phyloP scores from a whole-genome alignment of 345 rosid species.

The Brassica nigra region DNA sequence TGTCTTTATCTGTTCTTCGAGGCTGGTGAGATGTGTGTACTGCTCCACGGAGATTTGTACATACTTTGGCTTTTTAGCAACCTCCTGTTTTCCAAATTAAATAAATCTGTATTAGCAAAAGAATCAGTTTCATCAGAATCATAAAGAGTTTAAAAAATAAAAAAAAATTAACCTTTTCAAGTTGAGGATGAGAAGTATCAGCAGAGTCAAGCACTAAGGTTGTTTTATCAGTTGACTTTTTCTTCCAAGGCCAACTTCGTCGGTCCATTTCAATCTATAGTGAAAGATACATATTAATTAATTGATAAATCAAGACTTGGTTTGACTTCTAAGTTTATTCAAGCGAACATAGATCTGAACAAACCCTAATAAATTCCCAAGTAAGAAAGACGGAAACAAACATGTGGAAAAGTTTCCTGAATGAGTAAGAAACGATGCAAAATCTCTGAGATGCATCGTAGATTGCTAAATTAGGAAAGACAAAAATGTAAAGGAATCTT shows the following conservation, averaged over 20 bases:
- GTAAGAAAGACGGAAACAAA: conserved; percentile 4
- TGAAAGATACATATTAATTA: neutral
- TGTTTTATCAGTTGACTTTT: conserved; percentile 68
- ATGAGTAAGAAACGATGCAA: conserved; percentile 21
- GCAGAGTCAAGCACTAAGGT: conserved; percentile 48
- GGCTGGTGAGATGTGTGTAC: conserved; percentile 59
- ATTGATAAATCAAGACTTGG: neutral
- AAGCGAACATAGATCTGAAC: conserved; percentile 22
- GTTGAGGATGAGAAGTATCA: conserved; percentile 40
- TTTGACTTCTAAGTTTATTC: neutral
- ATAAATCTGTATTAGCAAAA: neutral
- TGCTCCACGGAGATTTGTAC: conserved; percentile 86
- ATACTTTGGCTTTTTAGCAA: conserved; percentile 63
- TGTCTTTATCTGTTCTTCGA: conserved; percentile 50
- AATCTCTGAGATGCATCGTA: conserved; percentile 19
- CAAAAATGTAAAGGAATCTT: conserved; percentile 31
- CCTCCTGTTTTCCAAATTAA: conserved; percentile 48
- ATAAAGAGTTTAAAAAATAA: neutral
- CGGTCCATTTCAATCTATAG: conserved; percentile 60
- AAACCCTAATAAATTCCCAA: conserved; percentile 5
- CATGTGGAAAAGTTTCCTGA: neutral
- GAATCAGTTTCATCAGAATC: neutral
- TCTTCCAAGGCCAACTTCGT: conserved; percentile 97
- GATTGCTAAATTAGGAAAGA: conserved; percentile 32
- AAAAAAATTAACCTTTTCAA: conserved; percentile 30